Percentiles rank a stretch among this genome's conserved stretches.
Conservation (phyloP, 1,284 basidiomycete genomes). For the Fomes fomentarius region DNA sequence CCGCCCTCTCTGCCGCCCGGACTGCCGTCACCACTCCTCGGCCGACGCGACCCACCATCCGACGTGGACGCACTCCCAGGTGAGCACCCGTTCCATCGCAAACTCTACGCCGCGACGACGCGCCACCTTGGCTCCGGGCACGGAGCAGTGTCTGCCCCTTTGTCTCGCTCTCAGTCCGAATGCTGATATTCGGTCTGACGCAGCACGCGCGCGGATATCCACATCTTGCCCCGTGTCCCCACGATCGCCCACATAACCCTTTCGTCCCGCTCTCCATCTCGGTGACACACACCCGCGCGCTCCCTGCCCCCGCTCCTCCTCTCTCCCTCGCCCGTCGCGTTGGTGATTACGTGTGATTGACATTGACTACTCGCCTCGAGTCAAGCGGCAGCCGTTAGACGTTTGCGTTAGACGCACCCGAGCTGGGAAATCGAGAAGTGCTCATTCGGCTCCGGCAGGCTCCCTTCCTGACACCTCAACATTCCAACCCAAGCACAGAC, state of each 20-base stretch:
- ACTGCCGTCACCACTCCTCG: not conserved
- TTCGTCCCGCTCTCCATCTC: not conserved
- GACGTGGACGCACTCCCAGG: not conserved
- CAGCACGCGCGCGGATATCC: not conserved
- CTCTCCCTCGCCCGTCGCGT: not conserved
- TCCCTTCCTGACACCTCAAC: constrained; percentile 12
- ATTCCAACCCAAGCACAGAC: constrained; percentile 5
- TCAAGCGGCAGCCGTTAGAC: constrained; percentile 8
- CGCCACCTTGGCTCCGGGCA: too few relatives aligned
- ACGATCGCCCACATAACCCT: constrained; percentile 1
- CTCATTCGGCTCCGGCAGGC: constrained; percentile 2
- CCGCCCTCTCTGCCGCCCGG: not conserved
- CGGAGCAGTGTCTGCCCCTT: too few relatives aligned
- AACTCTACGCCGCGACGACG: not conserved
- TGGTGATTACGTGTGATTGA: constrained; percentile 25
- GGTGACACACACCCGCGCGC: not conserved
- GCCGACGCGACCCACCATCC: not conserved
- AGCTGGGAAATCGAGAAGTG: not conserved
- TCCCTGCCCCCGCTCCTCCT: not conserved
- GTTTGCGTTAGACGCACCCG: constrained; percentile 4
- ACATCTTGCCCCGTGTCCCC: not conserved
- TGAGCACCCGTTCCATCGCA: not conserved
- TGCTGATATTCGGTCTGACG: not conserved
- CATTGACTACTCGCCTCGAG: too few relatives aligned
- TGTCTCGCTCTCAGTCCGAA: too few relatives aligned